Evolutionary conservation across 345 rosid species (phyloP).

Genomic region (Reutealis trisperma): DNA sequence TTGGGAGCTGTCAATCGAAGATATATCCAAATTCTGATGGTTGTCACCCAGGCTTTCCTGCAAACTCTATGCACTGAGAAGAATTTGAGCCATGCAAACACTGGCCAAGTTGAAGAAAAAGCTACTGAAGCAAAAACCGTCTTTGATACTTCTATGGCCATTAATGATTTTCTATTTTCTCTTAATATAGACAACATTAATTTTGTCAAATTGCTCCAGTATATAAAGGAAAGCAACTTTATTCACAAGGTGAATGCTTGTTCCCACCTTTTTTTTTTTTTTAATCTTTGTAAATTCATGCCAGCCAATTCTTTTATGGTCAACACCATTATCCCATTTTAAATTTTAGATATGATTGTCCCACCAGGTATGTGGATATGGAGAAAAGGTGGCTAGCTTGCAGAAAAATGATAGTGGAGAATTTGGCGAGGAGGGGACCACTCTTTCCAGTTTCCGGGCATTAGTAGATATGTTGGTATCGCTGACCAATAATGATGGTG

Average conservation of each 20-base stretch:
- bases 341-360: background rate
- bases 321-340: constrained; percentile 13
- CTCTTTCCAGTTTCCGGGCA: constrained; percentile 70
- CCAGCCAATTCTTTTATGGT: background rate
- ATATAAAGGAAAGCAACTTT: constrained; percentile 79
- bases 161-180: constrained; percentile 80
- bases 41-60: constrained; percentile 66
- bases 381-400: constrained; percentile 51
- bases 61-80: constrained; percentile 46
- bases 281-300: constrained; percentile 14
- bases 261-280: constrained; percentile 5
- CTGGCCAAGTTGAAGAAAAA: constrained; percentile 37
- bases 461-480: constrained; percentile 66
- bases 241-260: constrained; percentile 69
- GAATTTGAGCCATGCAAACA: constrained; percentile 27
- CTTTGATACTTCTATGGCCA: constrained; percentile 62
- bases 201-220: constrained; percentile 70
- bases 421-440: constrained; percentile 49
- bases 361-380: constrained; percentile 75
- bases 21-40: constrained; percentile 82
- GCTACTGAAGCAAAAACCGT: constrained; percentile 32
- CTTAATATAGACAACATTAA: constrained; percentile 87
- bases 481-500: constrained; percentile 74
- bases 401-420: constrained; percentile 44
- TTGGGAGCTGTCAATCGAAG: constrained; percentile 93